A percentile compares a stretch with the other conserved stretches of the same genome.
These are phyloP conservation scores for Penicillium lagena DNA, from an alignment of 495 filamentous ascomycete species.

Conservation along the genomic window DNA sequence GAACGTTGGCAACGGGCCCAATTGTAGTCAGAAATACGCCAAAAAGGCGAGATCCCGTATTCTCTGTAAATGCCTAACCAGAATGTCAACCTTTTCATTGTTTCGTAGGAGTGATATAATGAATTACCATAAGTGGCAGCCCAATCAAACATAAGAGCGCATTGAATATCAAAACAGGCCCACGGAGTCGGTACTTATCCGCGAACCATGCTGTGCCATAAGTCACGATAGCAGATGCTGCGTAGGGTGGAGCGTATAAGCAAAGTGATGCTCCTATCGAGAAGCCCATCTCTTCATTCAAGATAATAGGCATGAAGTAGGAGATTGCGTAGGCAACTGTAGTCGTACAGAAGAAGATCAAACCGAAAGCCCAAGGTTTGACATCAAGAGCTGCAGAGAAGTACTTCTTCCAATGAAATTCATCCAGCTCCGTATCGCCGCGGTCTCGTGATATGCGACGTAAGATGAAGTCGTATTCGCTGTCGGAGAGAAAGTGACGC, in stretches of 20 bases:
- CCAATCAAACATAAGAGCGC: slow-evolving; percentile 31
- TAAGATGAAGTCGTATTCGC: slow-evolving; percentile 29
- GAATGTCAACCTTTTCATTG: too few species aligned
- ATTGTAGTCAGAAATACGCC: slow-evolving; percentile 54
- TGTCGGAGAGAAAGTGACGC: slow-evolving; percentile 30
- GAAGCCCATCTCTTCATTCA: slow-evolving; percentile 42
- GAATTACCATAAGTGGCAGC: slow-evolving; percentile 27
- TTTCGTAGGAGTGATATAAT: too few species aligned
- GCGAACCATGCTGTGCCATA: slow-evolving; percentile 29
- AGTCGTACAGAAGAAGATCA: slow-evolving; percentile 42
- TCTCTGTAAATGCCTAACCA: slow-evolving; percentile 33
- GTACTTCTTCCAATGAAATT: slow-evolving; percentile 25
- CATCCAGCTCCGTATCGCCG: slow-evolving; percentile 21
- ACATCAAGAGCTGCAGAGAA: slow-evolving; percentile 19
- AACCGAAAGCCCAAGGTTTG: slow-evolving; percentile 33
- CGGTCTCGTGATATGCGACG: slow-evolving; percentile 30
- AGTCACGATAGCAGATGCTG: slow-evolving; percentile 30
- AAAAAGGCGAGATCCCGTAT: slow-evolving; percentile 44
- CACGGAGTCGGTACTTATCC: slow-evolving; percentile 44
- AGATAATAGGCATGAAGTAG: slow-evolving; percentile 48
- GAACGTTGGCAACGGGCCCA: slow-evolving; percentile 50
- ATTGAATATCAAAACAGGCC: slow-evolving; percentile 46
- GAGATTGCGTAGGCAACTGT: slow-evolving; percentile 42
- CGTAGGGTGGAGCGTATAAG: slow-evolving; percentile 37
- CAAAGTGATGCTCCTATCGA: slow-evolving; percentile 32